These are phyloP conservation scores for Ogataea paraovalis DNA, from an alignment of 805 yeast species.

Conservation along the genomic window DNA sequence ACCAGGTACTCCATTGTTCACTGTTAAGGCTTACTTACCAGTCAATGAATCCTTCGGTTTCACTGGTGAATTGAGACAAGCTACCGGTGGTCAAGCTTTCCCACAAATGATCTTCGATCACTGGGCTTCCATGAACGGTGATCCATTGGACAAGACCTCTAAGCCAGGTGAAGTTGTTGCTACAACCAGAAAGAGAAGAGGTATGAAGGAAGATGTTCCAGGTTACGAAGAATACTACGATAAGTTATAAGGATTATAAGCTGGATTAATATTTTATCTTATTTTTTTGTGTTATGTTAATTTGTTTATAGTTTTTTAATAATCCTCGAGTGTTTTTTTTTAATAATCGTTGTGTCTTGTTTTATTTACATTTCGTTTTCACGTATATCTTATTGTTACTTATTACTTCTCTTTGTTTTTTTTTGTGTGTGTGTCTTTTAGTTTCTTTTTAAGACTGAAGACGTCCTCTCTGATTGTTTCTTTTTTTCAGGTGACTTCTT, in stretches of 20 bases:
- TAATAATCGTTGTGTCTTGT: neutral
- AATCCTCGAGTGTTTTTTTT: neutral
- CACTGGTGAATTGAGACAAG: constrained; percentile 99
- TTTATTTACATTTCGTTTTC: neutral
- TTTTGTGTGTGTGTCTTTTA: neutral
- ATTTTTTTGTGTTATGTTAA: constrained; percentile 4
- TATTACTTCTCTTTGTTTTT: neutral
- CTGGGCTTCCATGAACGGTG: constrained; percentile 90
- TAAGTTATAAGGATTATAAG: constrained; percentile 54
- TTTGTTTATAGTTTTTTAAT: constrained; percentile 11
- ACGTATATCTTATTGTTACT: neutral
- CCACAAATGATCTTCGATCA: constrained; percentile 99
- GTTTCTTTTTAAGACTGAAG: neutral
- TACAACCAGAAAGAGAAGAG: constrained; percentile 85
- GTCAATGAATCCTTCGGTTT: constrained; percentile 99
- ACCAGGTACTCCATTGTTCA: constrained; percentile 99
- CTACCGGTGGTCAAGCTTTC: constrained; percentile 99
- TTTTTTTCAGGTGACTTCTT: neutral
- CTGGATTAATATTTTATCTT: neutral
- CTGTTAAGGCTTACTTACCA: constrained; percentile 99
- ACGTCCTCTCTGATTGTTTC: too few relatives aligned
- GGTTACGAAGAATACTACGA: constrained; percentile 99
- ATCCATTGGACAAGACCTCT: constrained; percentile 81
- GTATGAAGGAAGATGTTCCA: constrained; percentile 96
- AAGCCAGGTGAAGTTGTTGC: constrained; percentile 59